Evolutionary conservation across 805 yeast species (phyloP), one percentile per base, ranked within the genome.

Genomic region (Starmerella floris): DNA sequence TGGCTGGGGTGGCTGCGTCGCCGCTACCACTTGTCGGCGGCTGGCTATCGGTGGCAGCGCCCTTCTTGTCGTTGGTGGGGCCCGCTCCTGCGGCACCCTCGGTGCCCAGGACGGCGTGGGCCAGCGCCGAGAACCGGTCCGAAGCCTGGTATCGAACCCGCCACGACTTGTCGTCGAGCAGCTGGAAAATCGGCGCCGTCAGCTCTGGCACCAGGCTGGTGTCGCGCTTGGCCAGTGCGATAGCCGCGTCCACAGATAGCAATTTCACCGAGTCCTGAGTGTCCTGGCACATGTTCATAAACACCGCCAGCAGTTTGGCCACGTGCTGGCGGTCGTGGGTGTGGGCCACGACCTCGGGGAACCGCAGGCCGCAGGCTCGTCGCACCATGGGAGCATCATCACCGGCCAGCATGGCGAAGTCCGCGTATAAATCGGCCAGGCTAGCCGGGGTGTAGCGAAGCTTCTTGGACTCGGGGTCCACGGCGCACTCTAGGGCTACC

Each of bases 311-410:
- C 49, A 87, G 71, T 46, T 76, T 66, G 53, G 79, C 84, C 79
- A 51, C 57, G 48, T 37, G 45, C 37, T n/a, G 3, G 11, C 23
- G 15, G 17, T 37, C 23, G 6, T 50, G 47, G 44, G 80, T 68
- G 40, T 74, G 63, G 51, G 77, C 75, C 49, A 88, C 74, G 43
- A 88, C 64, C 30, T 62, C 66, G 2, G 98, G 95, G 52, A 91
- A 70, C 56, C 80, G 74, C 33, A 75, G 74, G 5, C 94, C 97
- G 15, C 96, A 93, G 9, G 95, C 81, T 59, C 96, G 78, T 62
- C 95, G 77, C 19, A 91, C 97, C 95, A 91, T 85, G 48, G 99
- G 98, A 17, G 94, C 83, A 45, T 91, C 98, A 61, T 91, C 97
- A 50, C 72, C 73, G 38, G 82, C 74, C 52, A 91, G 68, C 51